Base-by-base conservation (phyloP, 176 grass and related monocot genomes). In the Oryza glumipatula region DNA sequence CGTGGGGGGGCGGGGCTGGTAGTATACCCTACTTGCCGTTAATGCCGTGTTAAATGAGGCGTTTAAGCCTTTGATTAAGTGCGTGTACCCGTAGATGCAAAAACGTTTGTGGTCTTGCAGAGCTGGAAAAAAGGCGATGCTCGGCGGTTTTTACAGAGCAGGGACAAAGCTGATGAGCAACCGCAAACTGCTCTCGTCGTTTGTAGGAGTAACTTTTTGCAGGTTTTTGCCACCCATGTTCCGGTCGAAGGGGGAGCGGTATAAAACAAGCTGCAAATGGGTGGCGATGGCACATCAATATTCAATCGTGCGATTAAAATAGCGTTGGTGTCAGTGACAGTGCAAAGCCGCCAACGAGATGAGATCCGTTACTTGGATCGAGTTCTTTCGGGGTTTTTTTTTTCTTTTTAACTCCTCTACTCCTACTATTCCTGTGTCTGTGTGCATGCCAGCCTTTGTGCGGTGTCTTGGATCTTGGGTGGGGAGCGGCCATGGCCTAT, bases 311-410 rank as follows among this genome's bases (percentile, higher is more conserved):
- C 19, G 69, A 71, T 71, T 90, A 76, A 22, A 87, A 76, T 65
- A 87, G 39, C 22, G 16, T 6, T 56, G 84, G 89, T 79, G 89
- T 87, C 84, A 80, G 84, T 58, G 58, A 28, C 36, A 47, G 19
- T 39, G 67, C 13, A 17, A 7, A 35, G 33, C 6, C 19, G 35
- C 23, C 39, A 39, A 36, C 1, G 45, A 73, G 67, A 44, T 41
- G 74, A 30, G 80, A 87, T 84, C 70, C 64, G 80, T 76, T 63
- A 11, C 21, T 39, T 46, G 58, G 23, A 63, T 60, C 4, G 39
- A 41, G 39, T 41, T 38, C 36, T 38, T 38, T 61, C 6, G 35
- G 35, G 35, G 6, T 78, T 73, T 58, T 58, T 58, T 32, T 32
- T 32, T 32, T 26, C 26, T 32, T 32, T 3, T 3, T n/a, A n/a